These are phyloP conservation scores for Chlamydomonas asymmetrica DNA, from an alignment of 139 green algal genomes.

Conservation along the genomic window DNA sequence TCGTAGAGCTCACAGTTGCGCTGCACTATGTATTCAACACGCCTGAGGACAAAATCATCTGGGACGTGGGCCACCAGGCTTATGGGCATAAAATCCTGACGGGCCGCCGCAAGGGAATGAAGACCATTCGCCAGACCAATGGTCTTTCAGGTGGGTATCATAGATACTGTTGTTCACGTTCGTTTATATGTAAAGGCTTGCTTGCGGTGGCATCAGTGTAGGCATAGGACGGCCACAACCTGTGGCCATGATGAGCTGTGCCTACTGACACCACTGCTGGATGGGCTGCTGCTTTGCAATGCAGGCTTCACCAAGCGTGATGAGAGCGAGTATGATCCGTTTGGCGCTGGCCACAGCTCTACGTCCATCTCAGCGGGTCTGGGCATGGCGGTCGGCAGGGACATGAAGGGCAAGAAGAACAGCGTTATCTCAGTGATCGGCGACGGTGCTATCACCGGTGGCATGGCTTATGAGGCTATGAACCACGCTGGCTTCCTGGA, in stretches of 20 bases:
- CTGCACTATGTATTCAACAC: constrained; percentile 98
- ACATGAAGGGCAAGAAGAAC: constrained; percentile 85
- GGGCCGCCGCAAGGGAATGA: constrained; percentile 85
- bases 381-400: constrained; percentile 95
- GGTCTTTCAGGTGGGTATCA: constrained; percentile 82
- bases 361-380: constrained; percentile 95
- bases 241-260: not conserved
- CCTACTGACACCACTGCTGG: no score
- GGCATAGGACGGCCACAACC: not conserved
- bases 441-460: constrained; percentile 98
- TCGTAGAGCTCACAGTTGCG: constrained; percentile 97
- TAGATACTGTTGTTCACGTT: not conserved
- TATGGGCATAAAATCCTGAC: constrained; percentile 99
- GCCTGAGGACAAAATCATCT: constrained; percentile 96
- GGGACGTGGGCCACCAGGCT: constrained; percentile 91
- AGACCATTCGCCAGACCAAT: constrained; percentile 87
- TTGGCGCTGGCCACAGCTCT: constrained; percentile 95
- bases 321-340: constrained; percentile 96
- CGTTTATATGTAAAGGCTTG: no score
- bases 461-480: constrained; percentile 99
- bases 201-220: no score
- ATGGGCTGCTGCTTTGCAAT: no score
- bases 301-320: constrained; percentile 94
- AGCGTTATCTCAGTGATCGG: constrained; percentile 93
- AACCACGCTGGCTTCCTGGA: constrained; percentile 99